phyloP scores from a whole-genome alignment of 805 yeast genomes.

The Blastobotrys americana region DNA sequence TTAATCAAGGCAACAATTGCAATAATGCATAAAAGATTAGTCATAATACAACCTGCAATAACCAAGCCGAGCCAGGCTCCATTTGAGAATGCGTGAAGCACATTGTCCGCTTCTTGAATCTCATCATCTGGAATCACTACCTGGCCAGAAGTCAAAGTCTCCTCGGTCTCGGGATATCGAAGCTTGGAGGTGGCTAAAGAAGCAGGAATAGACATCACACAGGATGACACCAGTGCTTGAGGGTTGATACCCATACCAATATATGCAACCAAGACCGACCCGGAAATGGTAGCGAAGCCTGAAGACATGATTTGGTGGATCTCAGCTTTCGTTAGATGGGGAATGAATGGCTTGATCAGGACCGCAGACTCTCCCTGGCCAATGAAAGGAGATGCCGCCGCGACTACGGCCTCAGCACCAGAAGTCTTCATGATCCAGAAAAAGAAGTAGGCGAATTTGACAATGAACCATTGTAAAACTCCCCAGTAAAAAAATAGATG shows the following conservation, averaged over 20 bases:
- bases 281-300: conserved; percentile 59
- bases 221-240: conserved; percentile 56
- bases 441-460: conserved; percentile 50
- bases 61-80: conserved; percentile 54
- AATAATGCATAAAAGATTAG: conserved; percentile 56
- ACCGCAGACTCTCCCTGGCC: conserved; percentile 63
- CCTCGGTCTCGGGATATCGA: conserved; percentile 53
- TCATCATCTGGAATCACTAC: conserved; percentile 43
- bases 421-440: conserved; percentile 53
- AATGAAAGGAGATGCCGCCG: conserved; percentile 60
- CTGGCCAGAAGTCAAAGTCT: conserved; percentile 43
- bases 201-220: conserved; percentile 65
- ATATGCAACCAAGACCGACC: conserved; percentile 56
- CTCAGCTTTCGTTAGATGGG: conserved; percentile 53
- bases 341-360: conserved; percentile 51
- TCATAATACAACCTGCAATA: conserved; percentile 50
- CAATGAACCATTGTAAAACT: conserved; percentile 51
- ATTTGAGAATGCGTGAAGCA: conserved; percentile 49
- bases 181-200: conserved; percentile 54
- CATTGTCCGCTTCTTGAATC: conserved; percentile 40
- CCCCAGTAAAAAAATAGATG: conserved; percentile 57
- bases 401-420: conserved; percentile 60
- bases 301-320: conserved; percentile 56
- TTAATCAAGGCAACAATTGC: conserved; percentile 50
- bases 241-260: conserved; percentile 57